A percentile compares a stretch with the other conserved stretches of the same genome.
Conservation (phyloP, 805 yeast genomes). For the Diddensiella santjacobensis region DNA sequence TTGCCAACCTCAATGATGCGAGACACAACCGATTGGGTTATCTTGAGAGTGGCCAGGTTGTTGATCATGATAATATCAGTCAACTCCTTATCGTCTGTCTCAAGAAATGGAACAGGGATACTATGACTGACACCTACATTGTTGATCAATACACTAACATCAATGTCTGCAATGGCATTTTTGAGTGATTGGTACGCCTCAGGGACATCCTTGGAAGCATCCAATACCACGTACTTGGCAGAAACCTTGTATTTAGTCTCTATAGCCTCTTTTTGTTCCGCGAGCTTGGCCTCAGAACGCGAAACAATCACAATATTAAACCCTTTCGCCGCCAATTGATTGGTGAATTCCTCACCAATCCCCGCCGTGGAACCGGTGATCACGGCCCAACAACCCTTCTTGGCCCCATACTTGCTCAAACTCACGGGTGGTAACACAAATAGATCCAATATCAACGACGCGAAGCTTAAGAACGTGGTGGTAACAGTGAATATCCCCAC, state of each 20-base stretch:
- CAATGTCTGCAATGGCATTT: conserved; percentile 39
- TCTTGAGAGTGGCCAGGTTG: conserved; percentile 74
- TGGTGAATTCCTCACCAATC: conserved; percentile 87
- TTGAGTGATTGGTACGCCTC: conserved; percentile 53
- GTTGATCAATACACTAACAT: conserved; percentile 72
- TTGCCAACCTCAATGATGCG: conserved; percentile 52
- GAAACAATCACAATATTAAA: conserved; percentile 81
- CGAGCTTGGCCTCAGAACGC: conserved; percentile 76
- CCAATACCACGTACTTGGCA: conserved; percentile 69
- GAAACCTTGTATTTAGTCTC: conserved; percentile 54
- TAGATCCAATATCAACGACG: conserved; percentile 55
- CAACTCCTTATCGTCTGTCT: conserved; percentile 72
- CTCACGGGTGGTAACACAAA: conserved; percentile 51
- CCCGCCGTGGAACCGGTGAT: conserved; percentile 98
- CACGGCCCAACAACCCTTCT: conserved; percentile 79
- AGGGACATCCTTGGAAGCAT: conserved; percentile 61
- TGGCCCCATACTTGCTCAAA: conserved; percentile 71
- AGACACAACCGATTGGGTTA: conserved; percentile 79
- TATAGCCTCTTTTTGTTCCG: conserved; percentile 59
- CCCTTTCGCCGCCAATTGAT: conserved; percentile 80
- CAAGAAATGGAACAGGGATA: conserved; percentile 89
- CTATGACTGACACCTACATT: conserved; percentile 95
- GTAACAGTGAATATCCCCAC: conserved; percentile 60
- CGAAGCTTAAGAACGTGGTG: conserved; percentile 45
- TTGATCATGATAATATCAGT: conserved; percentile 79